Base-by-base conservation (phyloP, 1,139 yeast genomes). In the Taphrina flavorubra region DNA sequence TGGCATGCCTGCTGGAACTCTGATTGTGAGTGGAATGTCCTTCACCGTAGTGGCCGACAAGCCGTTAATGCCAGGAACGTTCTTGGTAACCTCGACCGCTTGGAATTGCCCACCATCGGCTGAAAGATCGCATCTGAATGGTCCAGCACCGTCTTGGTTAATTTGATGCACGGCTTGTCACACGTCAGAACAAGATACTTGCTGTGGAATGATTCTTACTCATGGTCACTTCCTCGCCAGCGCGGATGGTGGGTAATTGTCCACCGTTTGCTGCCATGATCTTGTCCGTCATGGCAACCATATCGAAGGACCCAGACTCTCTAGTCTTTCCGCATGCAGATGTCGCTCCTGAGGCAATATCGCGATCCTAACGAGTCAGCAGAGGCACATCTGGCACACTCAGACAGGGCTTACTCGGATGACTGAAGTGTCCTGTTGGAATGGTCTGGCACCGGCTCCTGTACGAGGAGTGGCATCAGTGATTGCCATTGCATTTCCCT, bases 71-170 rank as follows among this genome's bases (percentile, higher is more conserved):
- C 67, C 67, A 10, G 67, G 67, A 25, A 63, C 61, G 34, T 63
- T 63, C 46, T 55, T 46, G n/a, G 61, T 42, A 6, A 63, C 67
- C 18, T 63, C 61, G 46, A 63, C 56, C 14, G 55, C 31, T 56
- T 36, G 56, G 56, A 63, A 63, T 16, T 13, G 42, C 2, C 40
- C 61, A 8, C 67, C 67, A 37, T 63, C 67, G 11, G 61, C 14
- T 10, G 67, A 53, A 16, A 63, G 40, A 47, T 63, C 67, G 51
- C 67, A 63, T 13, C 42, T 42, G 36, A 62, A 51, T 42, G 67
- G 67, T 6, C 67, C 67, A 11, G 61, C 67, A 8, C 67, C 67
- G 18, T 63, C 67, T 37, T 63, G 61, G 20, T 63, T 63, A 61
- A 63, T 63, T 37, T 63, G 59, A 40, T 63, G 67, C 20, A 63